Base-by-base conservation (phyloP, 495 filamentous ascomycete species). In the Penicillium mononematosum region DNA sequence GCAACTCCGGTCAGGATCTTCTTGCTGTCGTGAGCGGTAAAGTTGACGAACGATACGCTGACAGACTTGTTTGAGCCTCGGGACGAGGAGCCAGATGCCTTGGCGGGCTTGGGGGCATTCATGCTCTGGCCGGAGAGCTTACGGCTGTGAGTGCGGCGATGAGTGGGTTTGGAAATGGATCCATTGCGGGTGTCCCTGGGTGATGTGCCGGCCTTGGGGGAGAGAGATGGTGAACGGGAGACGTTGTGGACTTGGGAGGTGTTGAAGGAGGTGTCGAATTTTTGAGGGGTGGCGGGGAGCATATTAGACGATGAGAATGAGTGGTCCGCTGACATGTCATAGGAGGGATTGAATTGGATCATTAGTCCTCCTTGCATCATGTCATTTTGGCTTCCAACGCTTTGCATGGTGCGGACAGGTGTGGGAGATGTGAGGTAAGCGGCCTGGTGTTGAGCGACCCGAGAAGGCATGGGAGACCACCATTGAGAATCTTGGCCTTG, bases 1-100 rank as follows among this genome's bases (percentile, higher is more conserved):
- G 94, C 94, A 10, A 98, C 94, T 6, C 93, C 93, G 16, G 83
- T 90, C 67, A 98, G 81, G 20, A 98, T 90, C 67, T 86, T 85
- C 36, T 80, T 76, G 68, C 84, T 87, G 70, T 98, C 95, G 14
- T 79, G 66, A 0, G 91, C 84, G n/a, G 92, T 96, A 73, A 87
- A 96, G 70, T 98, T 98, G 53, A 96, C 90, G 64, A 98, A 98
- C 2, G 84, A 85, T 41, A 88, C 83, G 10, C 68, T 74, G 27
- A 76, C 75, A 24, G 75, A 65, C 46, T 73, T 75, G 45, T 66
- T 67, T 49, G 63, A 41, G 16, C 67, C 67, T 34, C 65, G 73
- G 25, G 75, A 70, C 36, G 72, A 75, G 36, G 56, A 62, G 41
- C 32, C 44, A 38, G 58, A 58, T 29, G 66, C 62, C 55, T 71